Evolutionary conservation across 1,139 yeast genomes (phyloP), one percentile per base, ranked within the genome.

Genomic region (Candida sp.): DNA sequence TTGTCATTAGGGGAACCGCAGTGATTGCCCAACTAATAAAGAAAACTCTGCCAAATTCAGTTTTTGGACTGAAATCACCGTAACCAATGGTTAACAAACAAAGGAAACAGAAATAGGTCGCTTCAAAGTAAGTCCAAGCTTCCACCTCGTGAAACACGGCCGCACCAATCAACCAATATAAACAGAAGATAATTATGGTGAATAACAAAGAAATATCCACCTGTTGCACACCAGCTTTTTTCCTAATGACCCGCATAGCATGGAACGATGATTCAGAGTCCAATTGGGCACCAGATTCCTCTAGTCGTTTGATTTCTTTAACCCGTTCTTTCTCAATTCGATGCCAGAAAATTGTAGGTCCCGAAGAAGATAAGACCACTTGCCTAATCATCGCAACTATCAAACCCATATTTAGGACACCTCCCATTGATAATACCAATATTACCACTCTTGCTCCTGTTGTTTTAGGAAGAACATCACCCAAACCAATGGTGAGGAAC

Each of bases 1-100:
- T 83, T 0, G 96, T 86, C 95, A 89, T 88, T 47, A 88, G 68
- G 0, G 97, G 97, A 12, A 89, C 85, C 0, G 96, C 96, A 5
- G 81, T 70, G 21, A 88, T 61, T 0, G 91, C 85, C 96, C 96
- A 89, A 4, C 80, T 63, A 8, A 87, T 81, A 55, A 88, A 89
- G 52, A 88, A 81, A 0, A 84, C 77, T 38, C 87, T 66, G 0
- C 95, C 95, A 5, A 87, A 81, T 1, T 82, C 64, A 0, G 83
- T 61, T 3, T 45, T 48, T 0, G 96, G 95, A 0, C 81, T 71
- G 53, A 68, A 82, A 54, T 84, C 91, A 27, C 97, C 97, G 61
- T 86, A 88, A 0, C 97, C 96, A 45, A 89, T 84, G 0, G 96
- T 87, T 23, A 88, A 64, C 45, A 89, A 74, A 55, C 93, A 82